A percentile compares a stretch with the other conserved stretches of the same genome.
Conservation (phyloP, 2,329 filamentous ascomycete genomes). For the Aplosporella prunicola region DNA sequence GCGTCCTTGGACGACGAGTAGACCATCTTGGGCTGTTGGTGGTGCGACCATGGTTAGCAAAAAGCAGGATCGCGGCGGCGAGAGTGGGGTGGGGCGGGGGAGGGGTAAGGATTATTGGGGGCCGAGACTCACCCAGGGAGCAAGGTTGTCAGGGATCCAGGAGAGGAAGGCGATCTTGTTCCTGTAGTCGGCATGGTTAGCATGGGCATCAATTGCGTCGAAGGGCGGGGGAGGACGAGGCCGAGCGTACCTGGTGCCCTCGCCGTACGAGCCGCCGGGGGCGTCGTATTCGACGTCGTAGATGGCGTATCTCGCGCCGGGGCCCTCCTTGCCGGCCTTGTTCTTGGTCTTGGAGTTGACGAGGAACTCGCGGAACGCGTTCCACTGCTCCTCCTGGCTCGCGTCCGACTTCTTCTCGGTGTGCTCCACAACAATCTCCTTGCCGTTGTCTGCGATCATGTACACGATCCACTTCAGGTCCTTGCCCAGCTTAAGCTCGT, state of each 20-base stretch:
- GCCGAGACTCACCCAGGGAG: slow-evolving; percentile 57
- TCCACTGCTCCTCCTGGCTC: slow-evolving; percentile 51
- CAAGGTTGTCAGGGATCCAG: slow-evolving; percentile 74
- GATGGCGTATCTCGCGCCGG: slow-evolving; percentile 70
- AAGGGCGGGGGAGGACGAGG: neutral
- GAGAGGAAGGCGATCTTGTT: slow-evolving; percentile 73
- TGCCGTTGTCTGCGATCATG: slow-evolving; percentile 77
- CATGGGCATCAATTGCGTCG: neutral
- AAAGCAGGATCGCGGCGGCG: neutral
- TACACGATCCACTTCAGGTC: slow-evolving; percentile 74
- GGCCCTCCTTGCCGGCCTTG: slow-evolving; percentile 48
- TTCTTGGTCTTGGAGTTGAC: slow-evolving; percentile 62
- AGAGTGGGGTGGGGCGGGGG: too few species aligned
- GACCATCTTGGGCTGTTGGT: slow-evolving; percentile 76
- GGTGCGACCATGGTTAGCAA: neutral
- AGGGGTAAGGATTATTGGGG: too few species aligned
- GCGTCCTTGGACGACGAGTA: slow-evolving; percentile 84
- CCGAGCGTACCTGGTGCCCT: slow-evolving; percentile 54
- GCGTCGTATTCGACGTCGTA: slow-evolving; percentile 71
- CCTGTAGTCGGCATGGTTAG: slow-evolving; percentile 7
- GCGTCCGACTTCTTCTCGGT: slow-evolving; percentile 39
- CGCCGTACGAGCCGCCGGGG: slow-evolving; percentile 49
- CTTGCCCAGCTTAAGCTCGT: slow-evolving; percentile 75
- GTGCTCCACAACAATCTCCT: slow-evolving; percentile 72
- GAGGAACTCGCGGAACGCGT: slow-evolving; percentile 66